Conservation (phyloP, 202 grass and related monocot species). For the Eragrostis tef region DNA sequence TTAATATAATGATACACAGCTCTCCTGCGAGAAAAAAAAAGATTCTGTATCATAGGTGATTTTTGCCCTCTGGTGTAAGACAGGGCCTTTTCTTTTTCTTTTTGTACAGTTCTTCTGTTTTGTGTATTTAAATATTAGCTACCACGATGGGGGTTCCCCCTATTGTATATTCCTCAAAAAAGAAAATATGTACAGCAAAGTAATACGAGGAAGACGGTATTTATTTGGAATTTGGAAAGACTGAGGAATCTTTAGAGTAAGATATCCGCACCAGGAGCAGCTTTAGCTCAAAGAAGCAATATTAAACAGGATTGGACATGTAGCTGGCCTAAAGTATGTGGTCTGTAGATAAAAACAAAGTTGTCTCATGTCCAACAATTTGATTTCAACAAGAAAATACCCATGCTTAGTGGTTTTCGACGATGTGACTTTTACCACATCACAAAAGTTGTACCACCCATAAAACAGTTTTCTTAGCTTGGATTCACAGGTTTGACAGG, state of each 20-base stretch:
- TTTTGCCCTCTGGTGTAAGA: too few species aligned
- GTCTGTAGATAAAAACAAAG: constrained; percentile 44
- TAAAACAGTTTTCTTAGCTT: constrained; percentile 10
- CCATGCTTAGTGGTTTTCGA: constrained; percentile 44
- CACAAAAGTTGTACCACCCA: background rate
- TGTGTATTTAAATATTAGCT: too few species aligned
- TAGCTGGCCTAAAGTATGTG: constrained; percentile 37
- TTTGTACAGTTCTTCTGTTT: too few species aligned
- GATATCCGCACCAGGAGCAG: background rate
- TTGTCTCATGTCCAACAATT: background rate
- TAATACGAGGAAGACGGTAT: constrained; percentile 16
- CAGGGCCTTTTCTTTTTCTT: too few species aligned
- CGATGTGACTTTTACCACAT: constrained; percentile 30
- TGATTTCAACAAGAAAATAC: constrained; percentile 42
- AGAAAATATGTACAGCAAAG: background rate
- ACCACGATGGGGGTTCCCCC: too few species aligned
- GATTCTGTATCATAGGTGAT: too few species aligned
- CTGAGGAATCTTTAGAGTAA: constrained; percentile 3
- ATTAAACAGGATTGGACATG: constrained; percentile 32
- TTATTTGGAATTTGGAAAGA: constrained; percentile 30
- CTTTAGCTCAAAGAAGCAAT: constrained; percentile 3
- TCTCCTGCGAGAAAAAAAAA: too few species aligned
- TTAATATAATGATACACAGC: too few species aligned
- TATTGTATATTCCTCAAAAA: too few species aligned
- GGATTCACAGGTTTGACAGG: constrained; percentile 5